Base-by-base conservation (phyloP, 2,329 filamentous ascomycete species). In the Cercospora brassicicola region DNA sequence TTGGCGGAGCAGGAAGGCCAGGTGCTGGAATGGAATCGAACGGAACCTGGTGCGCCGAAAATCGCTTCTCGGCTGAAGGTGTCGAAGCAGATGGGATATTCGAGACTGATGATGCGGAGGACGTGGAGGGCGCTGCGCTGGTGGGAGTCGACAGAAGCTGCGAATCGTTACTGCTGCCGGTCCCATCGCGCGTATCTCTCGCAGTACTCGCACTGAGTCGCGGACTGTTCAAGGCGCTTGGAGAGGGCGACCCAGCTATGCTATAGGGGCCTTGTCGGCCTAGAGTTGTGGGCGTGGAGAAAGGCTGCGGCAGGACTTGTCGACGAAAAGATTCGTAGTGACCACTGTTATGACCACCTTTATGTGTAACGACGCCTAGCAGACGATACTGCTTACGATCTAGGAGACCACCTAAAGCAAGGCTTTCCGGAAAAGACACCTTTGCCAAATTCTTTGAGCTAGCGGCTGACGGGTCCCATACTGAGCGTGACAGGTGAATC, bases 311-410 rank as follows among this genome's bases (percentile, higher is more conserved):
- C 8, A 92, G 81, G 67, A 92, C 90, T 79, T 98, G 95, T 42
- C 95, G 88, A 36, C 95, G 87, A 79, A 98, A 98, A 0, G 93
- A 94, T 79, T 99, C 95, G 81, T 99, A 99, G 78, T 99, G 95
- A 0, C 95, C 95, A 75, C 93, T 97, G 76, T 97, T 90, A 78
- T 99, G 95, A 70, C 92, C 96, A 42, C 95, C 95, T 76, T 96
- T 96, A 78, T 99, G 95, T 23, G 92, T 96, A 39, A 99, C 93
- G 39, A 96, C 88, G 11, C 91, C 93, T 0, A 96, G 86, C 4
- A 99, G 84, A 74, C 90, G 92, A 80, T 97, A 99, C 77, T 87
- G 90, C 71, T 89, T 91, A 75, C 91, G 89, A 66, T 91, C 87
- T 53, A 95, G 81, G 26, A 98, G 82, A 0, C 93, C 89, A 0